Conservation (phyloP, 2,329 filamentous ascomycete species). For the Penicillium freii region DNA sequence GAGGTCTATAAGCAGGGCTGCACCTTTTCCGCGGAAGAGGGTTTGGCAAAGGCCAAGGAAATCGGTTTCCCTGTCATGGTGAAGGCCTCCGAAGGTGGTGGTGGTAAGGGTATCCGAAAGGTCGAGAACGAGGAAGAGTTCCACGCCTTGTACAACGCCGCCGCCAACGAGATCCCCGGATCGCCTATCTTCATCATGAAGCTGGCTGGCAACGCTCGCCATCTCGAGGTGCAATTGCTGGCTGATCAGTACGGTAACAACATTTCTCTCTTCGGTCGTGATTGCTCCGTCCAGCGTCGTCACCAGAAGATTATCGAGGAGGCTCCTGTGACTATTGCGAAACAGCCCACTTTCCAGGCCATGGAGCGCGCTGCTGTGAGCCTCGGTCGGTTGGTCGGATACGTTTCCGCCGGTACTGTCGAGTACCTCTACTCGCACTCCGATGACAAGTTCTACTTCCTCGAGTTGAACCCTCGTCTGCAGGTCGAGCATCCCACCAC, state of each 20-base stretch:
- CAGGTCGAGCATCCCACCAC: constrained; percentile 99
- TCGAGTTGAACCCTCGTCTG: constrained; percentile 97
- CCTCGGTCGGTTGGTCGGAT: constrained; percentile 89
- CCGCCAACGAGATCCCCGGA: constrained; percentile 94
- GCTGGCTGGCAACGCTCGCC: constrained; percentile 90
- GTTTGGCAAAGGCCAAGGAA: constrained; percentile 76
- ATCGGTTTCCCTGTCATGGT: constrained; percentile 99
- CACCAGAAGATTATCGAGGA: constrained; percentile 99
- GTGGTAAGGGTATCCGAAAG: constrained; percentile 98
- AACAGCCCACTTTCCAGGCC: constrained; percentile 79
- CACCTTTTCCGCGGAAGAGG: constrained; percentile 84
- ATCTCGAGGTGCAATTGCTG: constrained; percentile 94
- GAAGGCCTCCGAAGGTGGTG: constrained; percentile 98
- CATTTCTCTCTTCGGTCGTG: constrained; percentile 96
- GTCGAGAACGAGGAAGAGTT: constrained; percentile 83
- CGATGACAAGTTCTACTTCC: constrained; percentile 99
- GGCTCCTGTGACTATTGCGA: constrained; percentile 94
- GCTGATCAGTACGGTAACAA: constrained; percentile 99
- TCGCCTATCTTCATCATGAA: constrained; percentile 99
- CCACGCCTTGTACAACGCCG: constrained; percentile 84
- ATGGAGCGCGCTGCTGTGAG: constrained; percentile 98
- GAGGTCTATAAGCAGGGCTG: constrained; percentile 86
- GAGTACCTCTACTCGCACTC: constrained; percentile 98
- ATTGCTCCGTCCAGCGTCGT: constrained; percentile 96
- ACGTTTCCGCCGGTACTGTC: constrained; percentile 97